Percentiles rank a stretch among this genome's conserved stretches.
Conservation (phyloP, 78 protist genomes). For the Planoprotostelium fungivorum region DNA sequence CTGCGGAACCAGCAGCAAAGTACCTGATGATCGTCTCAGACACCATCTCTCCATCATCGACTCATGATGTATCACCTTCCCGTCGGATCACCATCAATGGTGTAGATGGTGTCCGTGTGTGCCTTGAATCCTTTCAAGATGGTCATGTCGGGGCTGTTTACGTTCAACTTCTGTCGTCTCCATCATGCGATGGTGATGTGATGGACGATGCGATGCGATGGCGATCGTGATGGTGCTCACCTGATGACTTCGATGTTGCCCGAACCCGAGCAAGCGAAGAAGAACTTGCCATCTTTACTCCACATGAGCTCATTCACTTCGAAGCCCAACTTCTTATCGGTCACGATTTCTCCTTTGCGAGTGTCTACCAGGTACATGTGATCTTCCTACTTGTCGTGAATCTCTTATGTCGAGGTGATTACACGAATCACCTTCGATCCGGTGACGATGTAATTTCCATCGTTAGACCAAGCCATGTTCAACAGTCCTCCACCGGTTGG, state of each 20-base stretch:
- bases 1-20: conserved; percentile 45
- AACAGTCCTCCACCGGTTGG: conserved; percentile 27
- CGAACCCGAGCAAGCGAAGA: conserved; percentile 17
- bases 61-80: background rate
- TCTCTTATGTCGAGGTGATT: too few species aligned
- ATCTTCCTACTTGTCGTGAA: conserved; percentile 37
- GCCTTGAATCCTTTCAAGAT: background rate
- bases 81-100: conserved; percentile 37
- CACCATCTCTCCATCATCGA: background rate
- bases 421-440: too few species aligned
- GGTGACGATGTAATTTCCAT: conserved; percentile 13
- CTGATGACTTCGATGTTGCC: conserved; percentile 26
- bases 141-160: background rate
- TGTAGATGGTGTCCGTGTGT: conserved; percentile 23
- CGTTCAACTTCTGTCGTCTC: too few species aligned
- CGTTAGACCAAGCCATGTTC: conserved; percentile 28
- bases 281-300: conserved; percentile 29
- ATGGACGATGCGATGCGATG: too few species aligned
- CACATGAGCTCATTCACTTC: conserved; percentile 38
- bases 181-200: too few species aligned
- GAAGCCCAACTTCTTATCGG: conserved; percentile 12
- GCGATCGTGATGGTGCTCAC: conserved; percentile 2
- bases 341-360: background rate
- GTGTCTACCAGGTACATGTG: conserved; percentile 17
- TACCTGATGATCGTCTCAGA: conserved; percentile 2